Evolutionary conservation across 2,329 filamentous ascomycete species (phyloP).

Genomic region (Thielaviopsis punctulata): DNA sequence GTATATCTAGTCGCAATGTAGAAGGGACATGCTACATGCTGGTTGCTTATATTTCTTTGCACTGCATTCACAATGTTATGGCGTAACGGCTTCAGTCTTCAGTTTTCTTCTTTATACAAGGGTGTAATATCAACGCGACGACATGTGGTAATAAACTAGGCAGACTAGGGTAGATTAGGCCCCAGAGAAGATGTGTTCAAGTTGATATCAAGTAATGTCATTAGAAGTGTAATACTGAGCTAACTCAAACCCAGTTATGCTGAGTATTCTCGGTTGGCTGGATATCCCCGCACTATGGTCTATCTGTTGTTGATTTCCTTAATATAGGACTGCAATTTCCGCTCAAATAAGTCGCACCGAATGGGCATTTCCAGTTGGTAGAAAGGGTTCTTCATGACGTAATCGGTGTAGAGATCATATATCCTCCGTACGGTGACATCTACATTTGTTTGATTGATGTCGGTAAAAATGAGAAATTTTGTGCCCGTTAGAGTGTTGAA

Average conservation of each 20-base stretch:
- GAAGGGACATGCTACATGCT: not conserved
- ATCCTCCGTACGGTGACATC: constrained; percentile 69
- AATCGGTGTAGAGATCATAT: constrained; percentile 91
- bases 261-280: not conserved
- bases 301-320: constrained; percentile 47
- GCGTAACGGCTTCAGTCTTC: constrained; percentile 5
- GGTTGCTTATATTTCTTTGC: constrained; percentile 5
- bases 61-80: not conserved
- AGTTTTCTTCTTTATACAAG: not conserved
- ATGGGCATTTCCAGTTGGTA: constrained; percentile 97
- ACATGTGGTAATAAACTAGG: not conserved
- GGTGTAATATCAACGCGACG: not conserved
- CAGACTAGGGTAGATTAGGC: too few relatives aligned
- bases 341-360: constrained; percentile 85
- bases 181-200: not conserved
- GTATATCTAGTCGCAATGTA: not conserved
- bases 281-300: not conserved
- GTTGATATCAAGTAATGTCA: not conserved
- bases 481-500: constrained; percentile 88
- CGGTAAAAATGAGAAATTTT: constrained; percentile 92
- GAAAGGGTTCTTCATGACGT: constrained; percentile 99
- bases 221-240: not conserved
- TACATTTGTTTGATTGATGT: constrained; percentile 70
- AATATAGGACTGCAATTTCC: constrained; percentile 66
- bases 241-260: not conserved